Evolutionary conservation across 2,329 filamentous ascomycete genomes (phyloP), one percentile per base, ranked within the genome.

Genomic region (Blumeria hordei): DNA sequence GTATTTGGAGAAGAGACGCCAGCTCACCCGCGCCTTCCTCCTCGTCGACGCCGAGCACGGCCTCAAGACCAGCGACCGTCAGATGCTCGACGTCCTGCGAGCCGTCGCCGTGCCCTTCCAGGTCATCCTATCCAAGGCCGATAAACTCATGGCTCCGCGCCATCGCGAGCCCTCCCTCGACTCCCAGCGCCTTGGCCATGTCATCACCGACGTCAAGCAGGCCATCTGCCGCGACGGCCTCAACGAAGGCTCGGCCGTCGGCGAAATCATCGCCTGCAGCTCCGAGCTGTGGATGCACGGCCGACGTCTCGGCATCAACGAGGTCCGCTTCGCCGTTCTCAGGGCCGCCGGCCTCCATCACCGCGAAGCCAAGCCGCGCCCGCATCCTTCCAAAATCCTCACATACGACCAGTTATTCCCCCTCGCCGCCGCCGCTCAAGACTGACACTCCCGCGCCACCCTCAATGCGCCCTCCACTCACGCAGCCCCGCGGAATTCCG

Each of bases 121-220:
- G 63, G 68, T 85, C 14, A 69, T 86, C 14, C 63, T 85, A n/a
- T 76, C 74, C 6, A 85, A 85, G 64, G 71, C 75, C 6, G 81
- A 86, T 62, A 74, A 74, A 57, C 57, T 80, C 12, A 60, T 80
- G 14, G 41, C 68, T 60, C 53, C 62, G 60, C 55, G 67, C 58
- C 50, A 69, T 59, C 21, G 66, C 34, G 59, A 64, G 3, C 18
- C 11, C 9, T 45, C 32, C 16, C 45, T n/a, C 4, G 35, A 51
- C 33, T n/a, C 32, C 1, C 28, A n/a, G 14, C 28, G 39, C 16
- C 60, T 78, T 21, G 65, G 68, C 11, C 64, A 63, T 11, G 61
- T 67, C 16, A 67, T 72, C 43, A 64, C 69, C 35, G 59, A 62
- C 9, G 61, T 74, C 0, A 66, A 65, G 59, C 60, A 66, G n/a